Evolutionary conservation across 176 grass and related monocot species (phyloP).

Genomic region (Carex littledalei): DNA sequence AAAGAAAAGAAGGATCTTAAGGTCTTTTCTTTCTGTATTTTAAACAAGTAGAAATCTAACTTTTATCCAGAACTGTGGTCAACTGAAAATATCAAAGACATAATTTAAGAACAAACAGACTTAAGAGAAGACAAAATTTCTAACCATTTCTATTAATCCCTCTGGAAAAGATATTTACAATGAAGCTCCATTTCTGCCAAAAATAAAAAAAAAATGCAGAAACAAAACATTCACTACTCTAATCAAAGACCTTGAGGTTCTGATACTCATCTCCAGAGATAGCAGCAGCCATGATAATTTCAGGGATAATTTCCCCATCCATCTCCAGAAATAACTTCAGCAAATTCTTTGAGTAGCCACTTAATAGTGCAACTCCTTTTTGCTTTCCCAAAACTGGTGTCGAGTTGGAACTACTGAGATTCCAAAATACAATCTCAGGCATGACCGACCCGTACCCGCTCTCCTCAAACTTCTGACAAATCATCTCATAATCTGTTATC

Average conservation of each 20-base stretch:
- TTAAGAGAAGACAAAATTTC: not conserved
- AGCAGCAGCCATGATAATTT: constrained; percentile 32
- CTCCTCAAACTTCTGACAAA: constrained; percentile 22
- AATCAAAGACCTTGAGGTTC: constrained; percentile 43
- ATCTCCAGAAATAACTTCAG: constrained; percentile 41
- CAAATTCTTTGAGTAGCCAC: constrained; percentile 62
- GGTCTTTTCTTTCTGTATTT: not conserved
- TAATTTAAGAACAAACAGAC: not conserved
- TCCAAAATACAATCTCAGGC: constrained; percentile 80
- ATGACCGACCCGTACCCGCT: constrained; percentile 29
- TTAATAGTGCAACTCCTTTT: constrained; percentile 42
- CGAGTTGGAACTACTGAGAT: constrained; percentile 41
- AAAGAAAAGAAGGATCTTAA: not conserved
- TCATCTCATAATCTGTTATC: constrained; percentile 51
- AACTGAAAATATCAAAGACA: not conserved
- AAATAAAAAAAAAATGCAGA: constrained; percentile 7
- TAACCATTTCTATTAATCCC: not conserved
- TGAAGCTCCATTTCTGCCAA: constrained; percentile 13
- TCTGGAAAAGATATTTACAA: constrained; percentile 6
- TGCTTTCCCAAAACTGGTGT: constrained; percentile 39
- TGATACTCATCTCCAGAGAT: constrained; percentile 39
- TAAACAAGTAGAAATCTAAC: not conserved
- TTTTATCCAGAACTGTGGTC: not conserved
- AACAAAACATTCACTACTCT: constrained; percentile 5
- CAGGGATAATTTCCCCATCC: constrained; percentile 31